phyloP scores from a whole-genome alignment of 164 flowering plant species.

The Protea cynaroides region DNA sequence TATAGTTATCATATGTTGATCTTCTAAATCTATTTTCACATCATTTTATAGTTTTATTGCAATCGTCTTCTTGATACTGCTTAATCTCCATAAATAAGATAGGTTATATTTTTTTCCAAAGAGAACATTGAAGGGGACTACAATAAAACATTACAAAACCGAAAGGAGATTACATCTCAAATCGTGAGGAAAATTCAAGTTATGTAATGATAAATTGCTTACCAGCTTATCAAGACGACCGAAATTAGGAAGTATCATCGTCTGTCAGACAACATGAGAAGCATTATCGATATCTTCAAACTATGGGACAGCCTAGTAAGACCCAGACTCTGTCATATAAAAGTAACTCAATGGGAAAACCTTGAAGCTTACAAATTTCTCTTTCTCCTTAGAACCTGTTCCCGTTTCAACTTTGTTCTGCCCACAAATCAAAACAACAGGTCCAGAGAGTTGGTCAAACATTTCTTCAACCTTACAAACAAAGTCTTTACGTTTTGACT shows the following conservation, averaged over 20 bases:
- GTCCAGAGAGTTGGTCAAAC: slow-evolving; percentile 76
- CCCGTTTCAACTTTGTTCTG: slow-evolving; percentile 78
- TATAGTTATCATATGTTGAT: no score
- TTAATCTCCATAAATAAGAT: no score
- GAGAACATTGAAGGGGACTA: neutral
- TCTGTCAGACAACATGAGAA: slow-evolving; percentile 40
- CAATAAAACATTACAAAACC: neutral
- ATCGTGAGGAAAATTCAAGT: neutral
- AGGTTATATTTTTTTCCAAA: no score
- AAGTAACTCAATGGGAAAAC: neutral
- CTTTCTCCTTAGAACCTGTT: slow-evolving; percentile 80
- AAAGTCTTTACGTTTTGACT: slow-evolving; percentile 72
- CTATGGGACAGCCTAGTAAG: neutral
- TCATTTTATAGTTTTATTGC: no score
- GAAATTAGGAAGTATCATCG: slow-evolving; percentile 85
- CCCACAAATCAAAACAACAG: slow-evolving; percentile 91
- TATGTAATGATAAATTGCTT: slow-evolving; percentile 14
- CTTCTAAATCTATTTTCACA: no score
- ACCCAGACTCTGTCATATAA: neutral
- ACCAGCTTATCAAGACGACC: slow-evolving; percentile 90
- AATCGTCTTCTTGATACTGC: no score
- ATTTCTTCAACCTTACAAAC: slow-evolving; percentile 61
- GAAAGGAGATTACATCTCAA: neutral
- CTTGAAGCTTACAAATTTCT: slow-evolving; percentile 63
- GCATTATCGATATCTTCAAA: neutral